These are phyloP conservation scores for barrel medic (Medicago truncatula) DNA, from an alignment of 306 rosid genomes.

Conservation along the genomic window MtrunA17r5.0-ANR NC_053049.1:33985001-33985500, in stretches of 20 bases:
- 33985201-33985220: slow-evolving; percentile 45
- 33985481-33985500: background rate
- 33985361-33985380: slow-evolving; percentile 34
- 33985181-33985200: slow-evolving; percentile 59
- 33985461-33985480: slow-evolving; percentile 5
- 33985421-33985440: background rate
- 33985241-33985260: slow-evolving; percentile 82
- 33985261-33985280: slow-evolving; percentile 94
- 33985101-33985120: slow-evolving; percentile 85
- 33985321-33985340: background rate
- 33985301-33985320: slow-evolving; percentile 9
- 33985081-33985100: slow-evolving; percentile 64
- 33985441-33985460: slow-evolving; percentile 15
- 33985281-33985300: slow-evolving; percentile 59
- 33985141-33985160: slow-evolving; percentile 56
- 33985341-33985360: slow-evolving; percentile 30
- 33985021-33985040: slow-evolving; percentile 44
- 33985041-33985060: slow-evolving; percentile 55
- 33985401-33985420: slow-evolving; percentile 7
- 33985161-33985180: slow-evolving; percentile 68
- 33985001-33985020: slow-evolving; percentile 53
- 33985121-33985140: slow-evolving; percentile 72
- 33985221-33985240: slow-evolving; percentile 87
- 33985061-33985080: slow-evolving; percentile 72
- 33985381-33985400: slow-evolving; percentile 36